Base-by-base conservation (phyloP, 371 early-diverging fungal species). In the Syncephalis fuscata region DNA sequence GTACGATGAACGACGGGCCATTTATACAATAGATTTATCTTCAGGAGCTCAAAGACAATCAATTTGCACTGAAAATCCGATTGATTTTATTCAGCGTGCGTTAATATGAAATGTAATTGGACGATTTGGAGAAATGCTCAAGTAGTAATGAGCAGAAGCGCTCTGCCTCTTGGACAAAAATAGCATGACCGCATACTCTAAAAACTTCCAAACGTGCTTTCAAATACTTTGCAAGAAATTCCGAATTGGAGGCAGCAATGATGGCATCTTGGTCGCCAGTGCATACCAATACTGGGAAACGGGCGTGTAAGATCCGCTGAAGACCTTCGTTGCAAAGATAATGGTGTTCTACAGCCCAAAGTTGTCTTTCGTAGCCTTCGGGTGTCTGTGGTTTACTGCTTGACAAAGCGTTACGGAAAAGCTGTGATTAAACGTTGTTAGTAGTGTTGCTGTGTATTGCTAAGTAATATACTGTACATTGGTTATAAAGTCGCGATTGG, bases 331-430 rank as follows among this genome's bases (percentile, higher is more conserved):
- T n/a, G 41, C 19, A 4, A 19, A 41, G 3, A 21, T 41, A 4
- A n/a, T 41, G n/a, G 41, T 21, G 41, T 21, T 19, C 21, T 21
- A 41, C 41, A 4, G 41, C 41, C 21, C 19, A 41, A 5, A 41
- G 41, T 41, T 41, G 41, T 19, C 41, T 4, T 8, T 4, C 53
- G 42, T 58, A 57, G 26, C 50, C 53, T 41, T 3, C 21, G n/a
- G 21, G 16, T 41, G 41, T 41, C 7, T 4, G 41, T 41, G 21
- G 41, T 15, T 7, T n/a, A 41, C 41, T 21, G 15, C 16, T 21
- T 8, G 21, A 41, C n/a, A 21, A 41, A 21, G 8, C 21, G 8
- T 8, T 41, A 19, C 41, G 4, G n/a, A 15, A 5, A 5, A 16
- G 15, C 8, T 21, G 15, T 21, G 8, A n/a, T 41, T 21, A 4